A percentile compares a stretch with the other conserved stretches of the same genome.
These are phyloP conservation scores for Sergeia podlipaevii DNA, from an alignment of 208 protist genomes.

Conservation along the genomic window DNA sequence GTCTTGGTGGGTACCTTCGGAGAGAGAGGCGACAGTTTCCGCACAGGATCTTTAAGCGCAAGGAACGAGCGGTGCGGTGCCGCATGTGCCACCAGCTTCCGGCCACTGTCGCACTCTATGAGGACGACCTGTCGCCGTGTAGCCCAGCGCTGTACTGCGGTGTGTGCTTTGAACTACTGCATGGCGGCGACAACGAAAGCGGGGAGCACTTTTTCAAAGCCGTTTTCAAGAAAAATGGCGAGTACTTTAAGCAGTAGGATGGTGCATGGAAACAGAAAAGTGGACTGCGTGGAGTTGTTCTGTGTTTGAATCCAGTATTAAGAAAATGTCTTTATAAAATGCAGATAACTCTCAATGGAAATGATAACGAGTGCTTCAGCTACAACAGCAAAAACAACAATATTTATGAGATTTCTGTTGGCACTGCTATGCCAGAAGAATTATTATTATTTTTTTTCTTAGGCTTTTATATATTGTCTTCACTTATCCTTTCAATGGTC, in stretches of 20 bases:
- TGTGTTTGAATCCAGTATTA: too few relatives aligned
- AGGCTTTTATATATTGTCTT: background rate
- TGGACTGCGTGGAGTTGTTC: too few relatives aligned
- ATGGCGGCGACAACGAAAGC: conserved; percentile 38
- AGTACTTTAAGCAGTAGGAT: conserved; percentile 32
- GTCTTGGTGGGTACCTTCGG: conserved; percentile 28
- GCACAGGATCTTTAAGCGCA: conserved; percentile 41
- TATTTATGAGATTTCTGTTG: background rate
- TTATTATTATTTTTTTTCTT: conserved; percentile 10
- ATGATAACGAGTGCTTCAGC: background rate
- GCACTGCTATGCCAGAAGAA: too few relatives aligned
- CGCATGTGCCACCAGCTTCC: conserved; percentile 56
- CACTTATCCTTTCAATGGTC: too few relatives aligned
- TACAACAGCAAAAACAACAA: background rate
- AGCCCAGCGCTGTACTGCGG: conserved; percentile 57
- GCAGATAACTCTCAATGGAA: too few relatives aligned
- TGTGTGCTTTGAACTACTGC: conserved; percentile 66
- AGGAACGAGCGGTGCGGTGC: conserved; percentile 39
- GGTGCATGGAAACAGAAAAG: background rate
- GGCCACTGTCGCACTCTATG: conserved; percentile 60
- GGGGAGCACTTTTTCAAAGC: conserved; percentile 35
- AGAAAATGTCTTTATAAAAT: too few relatives aligned
- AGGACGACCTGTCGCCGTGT: conserved; percentile 38
- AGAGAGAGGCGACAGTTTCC: conserved; percentile 37
- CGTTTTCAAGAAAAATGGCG: conserved; percentile 15